Percentiles rank a stretch among this genome's conserved stretches.
Conservation (phyloP, 2,329 filamentous ascomycete genomes). For the Herpotrichia juniperi region DNA sequence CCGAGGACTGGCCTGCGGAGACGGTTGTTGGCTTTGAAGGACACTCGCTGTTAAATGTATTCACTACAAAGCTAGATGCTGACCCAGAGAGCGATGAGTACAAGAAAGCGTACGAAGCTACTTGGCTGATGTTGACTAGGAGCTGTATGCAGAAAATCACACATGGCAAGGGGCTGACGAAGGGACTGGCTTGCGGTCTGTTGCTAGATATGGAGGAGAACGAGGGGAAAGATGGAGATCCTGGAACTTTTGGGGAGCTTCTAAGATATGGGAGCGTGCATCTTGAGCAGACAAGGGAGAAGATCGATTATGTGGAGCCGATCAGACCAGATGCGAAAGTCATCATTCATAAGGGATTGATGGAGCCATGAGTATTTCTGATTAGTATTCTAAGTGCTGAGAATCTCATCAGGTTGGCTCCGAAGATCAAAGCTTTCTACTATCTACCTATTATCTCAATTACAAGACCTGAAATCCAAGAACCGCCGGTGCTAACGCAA, state of each 20-base stretch:
- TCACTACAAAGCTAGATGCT: slow-evolving; percentile 28
- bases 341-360: slow-evolving; percentile 28
- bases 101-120: slow-evolving; percentile 31
- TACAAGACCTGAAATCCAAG: no score
- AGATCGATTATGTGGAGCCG: slow-evolving; percentile 26
- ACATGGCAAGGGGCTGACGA: slow-evolving; percentile 37
- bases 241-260: slow-evolving; percentile 45
- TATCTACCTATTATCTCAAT: no score
- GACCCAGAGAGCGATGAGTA: slow-evolving; percentile 31
- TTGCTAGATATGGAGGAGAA: slow-evolving; percentile 42
- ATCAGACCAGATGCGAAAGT: slow-evolving; percentile 10
- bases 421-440: no score
- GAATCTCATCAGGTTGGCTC: no score
- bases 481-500: no score
- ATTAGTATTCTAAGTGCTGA: no score
- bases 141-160: slow-evolving; percentile 46
- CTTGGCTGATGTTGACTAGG: slow-evolving; percentile 38
- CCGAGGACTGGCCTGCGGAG: slow-evolving; percentile 33
- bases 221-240: slow-evolving; percentile 33
- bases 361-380: slow-evolving; percentile 16
- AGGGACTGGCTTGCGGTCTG: slow-evolving; percentile 29
- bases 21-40: slow-evolving; percentile 32
- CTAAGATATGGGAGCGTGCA: slow-evolving; percentile 44
- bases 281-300: slow-evolving; percentile 43
- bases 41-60: slow-evolving; percentile 27